Evolutionary conservation across 2,329 filamentous ascomycete genomes (phyloP), one percentile per base, ranked within the genome.

Genomic region (Fusarium cyanostomum): DNA sequence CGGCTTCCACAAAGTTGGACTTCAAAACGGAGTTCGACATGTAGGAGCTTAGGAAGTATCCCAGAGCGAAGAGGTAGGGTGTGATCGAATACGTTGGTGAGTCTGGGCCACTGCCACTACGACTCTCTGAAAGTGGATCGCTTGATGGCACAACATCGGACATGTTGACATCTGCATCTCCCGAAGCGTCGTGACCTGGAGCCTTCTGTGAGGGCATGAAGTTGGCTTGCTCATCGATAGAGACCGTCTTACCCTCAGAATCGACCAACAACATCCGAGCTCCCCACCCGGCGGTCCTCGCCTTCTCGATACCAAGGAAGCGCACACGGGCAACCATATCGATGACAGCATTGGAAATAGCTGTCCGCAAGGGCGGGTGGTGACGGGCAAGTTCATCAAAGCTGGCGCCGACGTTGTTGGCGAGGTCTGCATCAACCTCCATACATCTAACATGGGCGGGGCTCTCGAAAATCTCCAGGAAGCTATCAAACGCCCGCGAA

Each of bases 351-450:
- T 91, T 89, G 62, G 94, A 87, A 57, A 99, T 95, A 4, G 89
- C 85, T 9, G 85, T 84, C 66, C 94, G 92, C 39, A 99, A 80
- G 18, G 87, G 84, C 1, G 96, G 95, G 71, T 99, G 95, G 73
- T 99, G 95, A 35, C 95, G 89, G 49, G 94, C 91, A 57, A 99
- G 84, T 76, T 99, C 95, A 74, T 99, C 95, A 71, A 99, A 97
- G 35, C 89, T 91, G 24, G 86, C 86, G 10, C 95, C 95, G 45
- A 99, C 84, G 34, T 87, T 86, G 27, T 85, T 85, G 9, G 94
- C 85, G 56, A 96, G 82, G 31, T 82, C 80, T 6, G 84, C 81
- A 65, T 97, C 94, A 33, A 82, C 81, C 62, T 92, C 88, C 83
- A 99, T 88, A 63, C 89, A 90, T 68, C 91, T 92, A 56, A 99